Evolutionary conservation across 2,329 filamentous ascomycete species (phyloP).

Genomic region (Bipolaris sorokiniana): DNA sequence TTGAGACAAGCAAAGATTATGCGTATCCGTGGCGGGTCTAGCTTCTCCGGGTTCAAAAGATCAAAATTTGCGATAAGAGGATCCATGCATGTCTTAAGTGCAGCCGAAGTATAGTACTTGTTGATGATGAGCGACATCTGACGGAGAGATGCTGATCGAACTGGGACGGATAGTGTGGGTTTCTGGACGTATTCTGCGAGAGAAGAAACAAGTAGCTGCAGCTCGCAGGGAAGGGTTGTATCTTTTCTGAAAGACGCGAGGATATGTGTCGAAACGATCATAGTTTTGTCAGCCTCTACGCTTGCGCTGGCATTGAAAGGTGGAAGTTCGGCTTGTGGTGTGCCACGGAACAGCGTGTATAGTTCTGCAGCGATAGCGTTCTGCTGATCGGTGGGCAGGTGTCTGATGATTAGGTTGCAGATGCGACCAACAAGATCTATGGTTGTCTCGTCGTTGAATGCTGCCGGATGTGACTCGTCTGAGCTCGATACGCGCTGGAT

Average conservation of each 20-base stretch:
- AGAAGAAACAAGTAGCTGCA: constrained; percentile 40
- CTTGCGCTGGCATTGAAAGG: constrained; percentile 41
- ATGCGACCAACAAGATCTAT: constrained; percentile 67
- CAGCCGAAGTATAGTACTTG: constrained; percentile 54
- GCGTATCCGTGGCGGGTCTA: constrained; percentile 54
- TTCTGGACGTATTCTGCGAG: constrained; percentile 49
- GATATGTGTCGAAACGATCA: constrained; percentile 64
- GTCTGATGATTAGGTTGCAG: constrained; percentile 64
- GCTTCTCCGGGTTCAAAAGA: constrained; percentile 40
- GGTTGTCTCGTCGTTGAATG: constrained; percentile 56
- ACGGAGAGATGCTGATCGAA: constrained; percentile 47
- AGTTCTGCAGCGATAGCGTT: constrained; percentile 59
- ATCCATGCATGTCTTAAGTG: constrained; percentile 50
- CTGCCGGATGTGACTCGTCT: constrained; percentile 37
- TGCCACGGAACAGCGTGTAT: constrained; percentile 58
- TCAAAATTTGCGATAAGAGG: constrained; percentile 45
- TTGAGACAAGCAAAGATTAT: constrained; percentile 67
- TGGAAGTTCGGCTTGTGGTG: constrained; percentile 35
- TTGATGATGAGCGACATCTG: constrained; percentile 57
- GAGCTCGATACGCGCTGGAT: constrained; percentile 47
- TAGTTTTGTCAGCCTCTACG: constrained; percentile 52
- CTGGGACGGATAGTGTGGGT: constrained; percentile 31
- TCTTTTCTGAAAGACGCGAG: constrained; percentile 58
- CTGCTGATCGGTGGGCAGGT: constrained; percentile 59
- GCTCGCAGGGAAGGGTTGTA: constrained; percentile 39